A percentile compares a stretch with the other conserved stretches of the same genome.
Evolutionary conservation across 169 alveolate genomes (phyloP).

Genomic region (Plasmodium yoelii): DNA sequence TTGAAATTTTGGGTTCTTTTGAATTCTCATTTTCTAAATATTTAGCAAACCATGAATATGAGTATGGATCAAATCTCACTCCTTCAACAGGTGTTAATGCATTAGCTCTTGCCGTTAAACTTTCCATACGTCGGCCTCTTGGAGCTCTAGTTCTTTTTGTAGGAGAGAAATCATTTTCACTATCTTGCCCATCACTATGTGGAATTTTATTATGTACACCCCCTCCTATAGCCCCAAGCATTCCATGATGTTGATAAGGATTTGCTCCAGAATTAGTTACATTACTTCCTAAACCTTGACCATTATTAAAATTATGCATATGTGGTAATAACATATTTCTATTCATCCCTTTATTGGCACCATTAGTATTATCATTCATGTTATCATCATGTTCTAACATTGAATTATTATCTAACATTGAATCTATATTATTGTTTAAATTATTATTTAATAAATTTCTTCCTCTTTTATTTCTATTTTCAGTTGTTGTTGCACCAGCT

Average conservation of each 20-base stretch:
- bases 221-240: not conserved
- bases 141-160: slow-evolving; percentile 75
- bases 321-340: slow-evolving; percentile 31
- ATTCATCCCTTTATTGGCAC: slow-evolving; percentile 7
- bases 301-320: slow-evolving; percentile 31
- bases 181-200: slow-evolving; percentile 68
- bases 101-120: slow-evolving; percentile 73
- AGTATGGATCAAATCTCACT: slow-evolving; percentile 67
- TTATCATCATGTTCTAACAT: slow-evolving; percentile 46
- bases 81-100: slow-evolving; percentile 73
- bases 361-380: not conserved
- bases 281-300: not conserved
- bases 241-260: not conserved
- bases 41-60: slow-evolving; percentile 72
- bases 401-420: slow-evolving; percentile 27
- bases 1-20: slow-evolving; percentile 66
- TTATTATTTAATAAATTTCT: slow-evolving; percentile 26
- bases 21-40: slow-evolving; percentile 73
- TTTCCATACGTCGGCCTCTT: slow-evolving; percentile 73
- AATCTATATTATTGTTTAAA: slow-evolving; percentile 40
- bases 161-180: slow-evolving; percentile 68
- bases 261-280: not conserved
- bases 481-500: slow-evolving; percentile 74
- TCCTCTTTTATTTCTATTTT: slow-evolving; percentile 58
- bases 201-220: slow-evolving; percentile 9